A percentile compares a stretch with the other conserved stretches of the same genome.
phyloP scores from a whole-genome alignment of 1,284 basidiomycete species.

The Ustilago hordei region DNA sequence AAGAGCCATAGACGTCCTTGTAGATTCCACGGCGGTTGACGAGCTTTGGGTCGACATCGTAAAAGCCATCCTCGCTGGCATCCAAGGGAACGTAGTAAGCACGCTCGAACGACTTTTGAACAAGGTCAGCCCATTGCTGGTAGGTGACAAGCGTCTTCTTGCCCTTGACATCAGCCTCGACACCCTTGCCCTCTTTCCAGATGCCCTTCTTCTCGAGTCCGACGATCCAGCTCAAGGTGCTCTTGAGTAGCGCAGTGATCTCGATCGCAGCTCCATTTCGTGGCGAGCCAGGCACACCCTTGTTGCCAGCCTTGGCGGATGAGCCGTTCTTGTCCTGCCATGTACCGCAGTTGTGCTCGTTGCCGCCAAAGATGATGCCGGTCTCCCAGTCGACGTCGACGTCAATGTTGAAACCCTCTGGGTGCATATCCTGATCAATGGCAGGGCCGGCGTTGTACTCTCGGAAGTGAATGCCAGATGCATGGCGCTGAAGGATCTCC shows the following conservation, averaged over 20 bases:
- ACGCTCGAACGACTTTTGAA: constrained; percentile 88
- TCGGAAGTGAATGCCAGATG: constrained; percentile 89
- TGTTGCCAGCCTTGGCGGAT: constrained; percentile 81
- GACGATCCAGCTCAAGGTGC: constrained; percentile 88
- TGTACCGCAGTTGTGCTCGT: constrained; percentile 70
- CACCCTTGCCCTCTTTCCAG: constrained; percentile 84
- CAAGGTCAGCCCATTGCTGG: constrained; percentile 86
- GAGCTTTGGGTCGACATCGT: constrained; percentile 78
- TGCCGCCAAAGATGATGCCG: constrained; percentile 90
- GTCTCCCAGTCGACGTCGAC: constrained; percentile 94
- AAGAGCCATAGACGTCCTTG: constrained; percentile 87
- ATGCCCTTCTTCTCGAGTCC: constrained; percentile 76
- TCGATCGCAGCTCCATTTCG: constrained; percentile 95
- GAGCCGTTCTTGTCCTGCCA: constrained; percentile 68
- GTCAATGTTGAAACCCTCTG: constrained; percentile 92
- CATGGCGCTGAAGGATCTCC: constrained; percentile 94
- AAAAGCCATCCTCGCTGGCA: constrained; percentile 78
- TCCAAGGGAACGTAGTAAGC: constrained; percentile 90
- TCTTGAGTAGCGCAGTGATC: constrained; percentile 92
- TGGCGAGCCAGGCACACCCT: constrained; percentile 92
- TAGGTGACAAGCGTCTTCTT: constrained; percentile 82
- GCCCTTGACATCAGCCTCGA: constrained; percentile 80
- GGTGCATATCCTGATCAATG: constrained; percentile 93
- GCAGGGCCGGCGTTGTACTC: constrained; percentile 96
- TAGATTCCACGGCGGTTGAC: constrained; percentile 95